Evolutionary conservation across 179 eudicot genomes (phyloP).

Genomic region (Heliamphora ciliata): DNA sequence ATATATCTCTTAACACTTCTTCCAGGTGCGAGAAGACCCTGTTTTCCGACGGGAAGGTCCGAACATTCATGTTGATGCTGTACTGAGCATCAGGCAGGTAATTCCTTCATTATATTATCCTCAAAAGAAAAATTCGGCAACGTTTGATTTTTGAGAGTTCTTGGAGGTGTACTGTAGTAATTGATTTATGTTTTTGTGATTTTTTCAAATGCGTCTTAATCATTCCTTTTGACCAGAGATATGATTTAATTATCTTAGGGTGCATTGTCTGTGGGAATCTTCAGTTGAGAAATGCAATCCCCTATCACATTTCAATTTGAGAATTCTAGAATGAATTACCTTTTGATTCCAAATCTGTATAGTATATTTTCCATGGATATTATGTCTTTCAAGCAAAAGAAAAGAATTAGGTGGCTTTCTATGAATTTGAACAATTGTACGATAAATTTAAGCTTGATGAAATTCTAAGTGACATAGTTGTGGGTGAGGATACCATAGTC

Average conservation of each 20-base stretch:
- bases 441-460: neutral
- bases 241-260: neutral
- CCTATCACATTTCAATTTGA: too few species aligned
- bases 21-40: constrained; percentile 84
- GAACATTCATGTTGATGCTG: constrained; percentile 84
- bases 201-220: neutral
- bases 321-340: too few species aligned
- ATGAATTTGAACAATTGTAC: neutral
- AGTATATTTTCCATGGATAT: too few species aligned
- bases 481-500: neutral
- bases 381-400: too few species aligned
- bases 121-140: neutral
- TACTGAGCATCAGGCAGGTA: constrained; percentile 42
- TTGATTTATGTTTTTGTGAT: neutral
- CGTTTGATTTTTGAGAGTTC: neutral
- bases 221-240: neutral
- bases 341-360: too few species aligned
- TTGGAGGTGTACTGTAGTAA: neutral
- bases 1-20: neutral
- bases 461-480: neutral
- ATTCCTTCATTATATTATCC: neutral
- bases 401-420: too few species aligned
- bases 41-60: constrained; percentile 87
- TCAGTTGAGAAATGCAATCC: neutral
- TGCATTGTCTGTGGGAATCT: neutral